These are phyloP conservation scores for Fraxinus dipetala DNA, from an alignment of 305 asterid species.

Conservation along the genomic window DNA sequence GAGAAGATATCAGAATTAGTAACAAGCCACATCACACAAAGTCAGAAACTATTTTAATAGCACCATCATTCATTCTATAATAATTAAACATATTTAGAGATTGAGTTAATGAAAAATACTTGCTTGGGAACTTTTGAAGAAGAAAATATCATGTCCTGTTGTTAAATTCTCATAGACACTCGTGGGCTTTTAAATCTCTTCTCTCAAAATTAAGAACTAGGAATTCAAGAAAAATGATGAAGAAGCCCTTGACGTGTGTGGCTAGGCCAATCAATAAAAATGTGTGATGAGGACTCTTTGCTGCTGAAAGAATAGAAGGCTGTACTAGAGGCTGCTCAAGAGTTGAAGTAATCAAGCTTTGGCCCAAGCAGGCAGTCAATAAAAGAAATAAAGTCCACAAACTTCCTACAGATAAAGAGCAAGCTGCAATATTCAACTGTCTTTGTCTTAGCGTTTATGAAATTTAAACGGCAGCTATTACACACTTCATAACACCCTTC, in stretches of 20 bases:
- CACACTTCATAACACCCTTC: not conserved
- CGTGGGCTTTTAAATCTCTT: not conserved
- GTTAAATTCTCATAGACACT: not conserved
- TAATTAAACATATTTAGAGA: not conserved
- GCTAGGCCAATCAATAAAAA: not conserved
- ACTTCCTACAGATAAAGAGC: constrained; percentile 1
- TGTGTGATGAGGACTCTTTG: not conserved
- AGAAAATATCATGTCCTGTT: not conserved
- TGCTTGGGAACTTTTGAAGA: not conserved
- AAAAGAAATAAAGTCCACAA: not conserved
- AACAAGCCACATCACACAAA: not conserved
- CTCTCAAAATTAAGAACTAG: not conserved
- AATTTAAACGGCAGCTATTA: not conserved
- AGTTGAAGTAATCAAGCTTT: not conserved
- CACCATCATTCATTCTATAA: not conserved
- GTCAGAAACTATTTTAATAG: not conserved
- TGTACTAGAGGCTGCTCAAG: not conserved
- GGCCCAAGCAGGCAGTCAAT: not conserved
- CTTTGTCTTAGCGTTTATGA: not conserved
- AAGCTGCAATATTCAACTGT: not conserved
- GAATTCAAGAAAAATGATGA: not conserved
- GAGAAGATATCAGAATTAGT: not conserved
- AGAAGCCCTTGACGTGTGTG: not conserved
- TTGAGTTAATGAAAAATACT: not conserved
- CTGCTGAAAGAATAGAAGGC: not conserved